Evolutionary conservation across 352 stramenopile species (phyloP), one percentile per base, ranked within the genome.

Genomic region (Phytopythium montanum): DNA sequence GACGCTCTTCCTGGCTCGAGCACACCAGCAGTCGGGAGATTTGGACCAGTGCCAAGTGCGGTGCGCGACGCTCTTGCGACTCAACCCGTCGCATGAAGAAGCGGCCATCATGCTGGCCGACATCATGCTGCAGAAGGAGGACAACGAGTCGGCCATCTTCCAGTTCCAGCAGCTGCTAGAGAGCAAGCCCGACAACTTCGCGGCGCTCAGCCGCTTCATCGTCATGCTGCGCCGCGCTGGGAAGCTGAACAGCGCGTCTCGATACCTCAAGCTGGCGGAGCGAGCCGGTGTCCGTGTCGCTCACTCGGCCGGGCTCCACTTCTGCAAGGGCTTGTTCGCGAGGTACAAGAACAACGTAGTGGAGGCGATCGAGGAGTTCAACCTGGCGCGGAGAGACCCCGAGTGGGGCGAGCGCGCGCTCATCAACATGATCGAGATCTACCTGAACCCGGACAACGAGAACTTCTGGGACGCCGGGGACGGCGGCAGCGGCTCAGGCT

Each of bases 371-470:
- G 75, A 91, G 19, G 76, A 81, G 28, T 94, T 98, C 61, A 98
- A 98, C 56, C 71, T 95, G 10, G 88, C 87, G 10, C 69, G 94
- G 8, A 75, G 81, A 34, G 88, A 98, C 60, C 77, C 85, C 12
- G 86, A 95, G 60, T 98, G 89, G 90, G 94, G 92, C 26, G 64
- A 84, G 28, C 70, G 72, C 9, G 89, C 94, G 39, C 75, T 98
- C n/a, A 80, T 93, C 38, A 83, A 97, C 62, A 97, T 98, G 86
- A 91, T 96, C 52, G 83, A 98, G 69, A 93, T 98, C 48, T 98
- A 98, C 62, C 60, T 98, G 26, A 97, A 97, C 57, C 93, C 93
- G 8, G 92, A 98, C 66, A 94, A 94, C 25, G 91, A 96, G 42
- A 96, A 96, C 56, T 50, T 98, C 14, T 98, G 92, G 92, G 88